phyloP scores from a whole-genome alignment of 2,329 filamentous ascomycete genomes.

The Mollisiaceae sp. region DNA sequence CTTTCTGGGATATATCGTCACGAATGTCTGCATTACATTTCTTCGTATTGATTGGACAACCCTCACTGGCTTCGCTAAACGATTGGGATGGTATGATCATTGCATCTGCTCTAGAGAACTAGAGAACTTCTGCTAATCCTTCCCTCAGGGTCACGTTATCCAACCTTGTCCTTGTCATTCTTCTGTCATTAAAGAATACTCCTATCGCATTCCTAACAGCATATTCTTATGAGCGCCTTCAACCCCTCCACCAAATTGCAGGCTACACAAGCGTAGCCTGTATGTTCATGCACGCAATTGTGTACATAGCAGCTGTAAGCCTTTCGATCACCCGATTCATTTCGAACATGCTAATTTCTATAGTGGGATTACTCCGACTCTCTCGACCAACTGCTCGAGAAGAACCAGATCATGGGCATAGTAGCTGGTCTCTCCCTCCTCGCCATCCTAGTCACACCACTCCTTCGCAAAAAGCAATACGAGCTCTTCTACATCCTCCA shows the following conservation, averaged over 20 bases:
- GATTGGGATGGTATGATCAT: slow-evolving; percentile 28
- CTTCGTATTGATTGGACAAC: slow-evolving; percentile 31
- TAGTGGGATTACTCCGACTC: background rate
- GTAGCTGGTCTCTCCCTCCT: slow-evolving; percentile 52
- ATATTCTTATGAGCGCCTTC: slow-evolving; percentile 62
- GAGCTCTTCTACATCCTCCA: slow-evolving; percentile 62
- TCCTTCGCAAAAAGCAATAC: slow-evolving; percentile 52
- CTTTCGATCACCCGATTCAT: background rate
- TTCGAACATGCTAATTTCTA: background rate
- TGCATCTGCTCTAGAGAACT: slow-evolving; percentile 31
- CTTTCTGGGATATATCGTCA: slow-evolving; percentile 43
- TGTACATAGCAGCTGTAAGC: slow-evolving; percentile 1
- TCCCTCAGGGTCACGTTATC: slow-evolving; percentile 49
- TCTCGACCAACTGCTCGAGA: slow-evolving; percentile 42
- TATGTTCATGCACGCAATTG: slow-evolving; percentile 50
- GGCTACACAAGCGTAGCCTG: slow-evolving; percentile 54
- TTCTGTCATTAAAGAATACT: slow-evolving; percentile 62
- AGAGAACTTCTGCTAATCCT: slow-evolving; percentile 29
- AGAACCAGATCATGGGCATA: slow-evolving; percentile 53
- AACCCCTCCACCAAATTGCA: slow-evolving; percentile 58
- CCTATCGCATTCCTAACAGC: slow-evolving; percentile 56
- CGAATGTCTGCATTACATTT: slow-evolving; percentile 45
- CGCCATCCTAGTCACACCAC: slow-evolving; percentile 50
- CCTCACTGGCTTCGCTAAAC: slow-evolving; percentile 15
- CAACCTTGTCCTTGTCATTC: slow-evolving; percentile 56